Percentiles rank a stretch among this genome's conserved stretches.
Conservation (phyloP, 164 flowering plant species). For the Platanus orientalis region DNA sequence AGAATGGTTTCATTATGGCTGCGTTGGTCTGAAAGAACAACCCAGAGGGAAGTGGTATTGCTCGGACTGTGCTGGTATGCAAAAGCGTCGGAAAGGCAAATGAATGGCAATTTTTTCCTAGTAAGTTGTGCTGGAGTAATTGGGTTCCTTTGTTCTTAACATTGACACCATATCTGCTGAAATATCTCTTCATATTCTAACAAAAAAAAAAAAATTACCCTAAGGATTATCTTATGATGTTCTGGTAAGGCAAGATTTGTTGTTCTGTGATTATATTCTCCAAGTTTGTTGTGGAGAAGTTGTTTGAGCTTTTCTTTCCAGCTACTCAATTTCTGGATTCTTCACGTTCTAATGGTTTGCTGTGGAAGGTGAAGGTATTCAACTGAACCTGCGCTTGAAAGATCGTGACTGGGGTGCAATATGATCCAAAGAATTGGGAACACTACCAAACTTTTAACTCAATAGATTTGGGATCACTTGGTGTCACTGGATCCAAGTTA, state of each 20-base stretch:
- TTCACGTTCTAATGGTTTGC: not conserved
- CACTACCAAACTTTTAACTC: no score
- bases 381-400: not conserved
- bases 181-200: not conserved
- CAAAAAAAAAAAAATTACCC: no score
- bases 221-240: not conserved
- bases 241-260: not conserved
- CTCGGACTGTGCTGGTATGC: slow-evolving; percentile 52
- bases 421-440: no score
- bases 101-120: slow-evolving; percentile 10
- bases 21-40: slow-evolving; percentile 82
- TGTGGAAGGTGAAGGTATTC: not conserved
- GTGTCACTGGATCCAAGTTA: no score
- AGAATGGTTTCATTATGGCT: slow-evolving; percentile 96
- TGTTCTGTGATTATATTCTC: not conserved
- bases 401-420: no score
- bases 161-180: no score
- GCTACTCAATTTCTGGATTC: not conserved
- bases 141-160: no score
- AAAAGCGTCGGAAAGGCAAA: slow-evolving; percentile 43
- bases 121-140: not conserved
- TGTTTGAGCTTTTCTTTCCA: not conserved
- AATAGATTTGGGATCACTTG: no score
- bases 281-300: not conserved
- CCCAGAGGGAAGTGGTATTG: slow-evolving; percentile 97